Conservation (phyloP, 306 rosid genomes). For the Abrus pulchellus region DNA sequence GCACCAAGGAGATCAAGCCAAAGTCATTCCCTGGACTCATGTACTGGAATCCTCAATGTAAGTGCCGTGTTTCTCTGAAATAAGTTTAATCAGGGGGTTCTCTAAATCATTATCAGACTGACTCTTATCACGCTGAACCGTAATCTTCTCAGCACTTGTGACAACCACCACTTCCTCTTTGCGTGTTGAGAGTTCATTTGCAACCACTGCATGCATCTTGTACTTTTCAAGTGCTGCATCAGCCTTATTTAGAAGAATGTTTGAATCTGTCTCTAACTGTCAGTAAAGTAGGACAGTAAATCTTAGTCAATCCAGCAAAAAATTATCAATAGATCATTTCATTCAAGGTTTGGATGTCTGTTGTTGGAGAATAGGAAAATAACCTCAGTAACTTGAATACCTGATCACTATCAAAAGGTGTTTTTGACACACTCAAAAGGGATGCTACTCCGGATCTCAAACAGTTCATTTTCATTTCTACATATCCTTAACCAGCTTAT, state of each 20-base stretch:
- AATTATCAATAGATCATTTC: constrained; percentile 22
- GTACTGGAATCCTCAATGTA: constrained; percentile 54
- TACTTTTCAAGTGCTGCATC: constrained; percentile 75
- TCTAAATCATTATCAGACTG: constrained; percentile 71
- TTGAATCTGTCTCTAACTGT: constrained; percentile 92
- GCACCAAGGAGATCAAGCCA: constrained; percentile 20
- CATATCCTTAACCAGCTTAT: background rate
- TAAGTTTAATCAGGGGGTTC: constrained; percentile 71
- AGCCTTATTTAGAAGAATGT: constrained; percentile 90
- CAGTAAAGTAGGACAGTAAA: constrained; percentile 38
- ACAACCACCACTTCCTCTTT: constrained; percentile 89
- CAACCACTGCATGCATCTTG: constrained; percentile 90
- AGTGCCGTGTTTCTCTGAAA: constrained; percentile 70
- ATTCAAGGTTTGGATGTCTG: constrained; percentile 24
- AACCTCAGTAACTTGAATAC: constrained; percentile 29
- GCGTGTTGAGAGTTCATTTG: constrained; percentile 88
- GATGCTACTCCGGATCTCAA: constrained; percentile 3
- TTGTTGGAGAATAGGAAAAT: background rate
- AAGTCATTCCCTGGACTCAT: constrained; percentile 36
- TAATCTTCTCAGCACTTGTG: constrained; percentile 60
- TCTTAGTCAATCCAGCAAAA: constrained; percentile 17
- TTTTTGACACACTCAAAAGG: constrained; percentile 13
- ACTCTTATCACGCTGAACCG: constrained; percentile 62
- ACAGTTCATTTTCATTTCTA: background rate
- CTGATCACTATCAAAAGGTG: constrained; percentile 28